Evolutionary conservation across 1,284 basidiomycete species (phyloP), one percentile per base, ranked within the genome.

Genomic region (Athelia psychrophila): DNA sequence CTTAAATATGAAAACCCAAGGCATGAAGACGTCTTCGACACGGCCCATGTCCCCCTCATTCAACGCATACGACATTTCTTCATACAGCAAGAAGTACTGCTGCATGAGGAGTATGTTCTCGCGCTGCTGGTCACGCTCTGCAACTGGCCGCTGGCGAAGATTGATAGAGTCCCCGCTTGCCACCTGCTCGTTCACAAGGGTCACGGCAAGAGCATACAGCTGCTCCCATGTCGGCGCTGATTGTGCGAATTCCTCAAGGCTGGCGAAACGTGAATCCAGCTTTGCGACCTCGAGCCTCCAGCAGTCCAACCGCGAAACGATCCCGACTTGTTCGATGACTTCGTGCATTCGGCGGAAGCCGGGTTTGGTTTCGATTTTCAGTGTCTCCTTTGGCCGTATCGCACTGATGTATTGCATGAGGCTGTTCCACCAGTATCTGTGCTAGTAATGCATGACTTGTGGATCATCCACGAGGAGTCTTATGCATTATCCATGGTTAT

Each of bases 31-130:
- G 0, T 53, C 52, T 51, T 73, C 67, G 1, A 74, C 49, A 0
- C 62, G 60, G 0, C 71, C 69, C 51, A 76, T 69, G 46, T 74
- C 71, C 0, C 74, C 69, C 2, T 53, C 36, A 35, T 70, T 70
- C 58, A 71, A 58, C 0, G 69, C 63, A 48, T 65, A 60, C 2
- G 58, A 54, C 0, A 69, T 50, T 36, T 72, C 68, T 36, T 68
- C 61, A 44, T 73, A 70, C 0, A 72, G 57, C 0, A 73, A 53
- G 20, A 66, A 61, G 27, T 71, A 60, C 22, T 67, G 53, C 0
- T 69, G 51, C 3, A 48, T 47, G 0, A 72, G 50, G 0, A 65
- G 25, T 0, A 55, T 52, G 38, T 75, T 74, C 50, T 72, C 69
- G 2, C 47, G 38, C 9, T 63, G 57, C 24, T 59, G 18, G 50